Percentiles rank a stretch among this genome's conserved stretches.
Conservation (phyloP, 371 early-diverging fungal species). For the Nosema muscidifuracis region DNA sequence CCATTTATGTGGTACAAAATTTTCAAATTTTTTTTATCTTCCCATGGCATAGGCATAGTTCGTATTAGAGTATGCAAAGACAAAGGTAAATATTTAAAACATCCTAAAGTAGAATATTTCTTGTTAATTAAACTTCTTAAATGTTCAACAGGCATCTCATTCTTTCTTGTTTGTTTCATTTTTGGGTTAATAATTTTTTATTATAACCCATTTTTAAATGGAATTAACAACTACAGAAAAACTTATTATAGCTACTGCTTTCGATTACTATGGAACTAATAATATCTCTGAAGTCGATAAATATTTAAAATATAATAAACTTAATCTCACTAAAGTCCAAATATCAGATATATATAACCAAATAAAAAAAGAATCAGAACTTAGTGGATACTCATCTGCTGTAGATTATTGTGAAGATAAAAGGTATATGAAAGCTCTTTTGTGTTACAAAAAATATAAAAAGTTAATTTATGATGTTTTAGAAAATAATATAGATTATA, state of each 20-base stretch:
- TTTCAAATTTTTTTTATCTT: slow-evolving; percentile 75
- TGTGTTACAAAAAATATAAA: slow-evolving; percentile 1
- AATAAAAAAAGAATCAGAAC: background rate
- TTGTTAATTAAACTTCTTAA: slow-evolving; percentile 81
- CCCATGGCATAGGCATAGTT: slow-evolving; percentile 99
- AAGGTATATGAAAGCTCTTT: slow-evolving; percentile 1
- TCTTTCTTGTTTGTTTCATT: background rate
- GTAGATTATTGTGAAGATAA: slow-evolving; percentile 16
- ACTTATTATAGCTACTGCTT: slow-evolving; percentile 9
- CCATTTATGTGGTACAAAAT: slow-evolving; percentile 93
- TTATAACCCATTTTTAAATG: too few relatives aligned
- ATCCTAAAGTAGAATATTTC: slow-evolving; percentile 83
- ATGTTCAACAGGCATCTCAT: slow-evolving; percentile 76
- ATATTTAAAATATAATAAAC: slow-evolving; percentile 9
- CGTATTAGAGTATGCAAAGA: slow-evolving; percentile 88
- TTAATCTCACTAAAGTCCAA: slow-evolving; percentile 2
- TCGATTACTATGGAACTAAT: background rate
- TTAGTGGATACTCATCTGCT: slow-evolving; percentile 18
- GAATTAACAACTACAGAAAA: slow-evolving; percentile 33
- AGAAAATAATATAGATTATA: background rate
- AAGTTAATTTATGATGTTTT: background rate
- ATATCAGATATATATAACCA: slow-evolving; percentile 2
- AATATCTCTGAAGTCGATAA: background rate
- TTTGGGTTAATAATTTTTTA: background rate
- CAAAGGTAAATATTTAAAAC: slow-evolving; percentile 93